Base-by-base conservation (phyloP, 2,329 filamentous ascomycete species). In the Colletotrichum falcatum region DNA sequence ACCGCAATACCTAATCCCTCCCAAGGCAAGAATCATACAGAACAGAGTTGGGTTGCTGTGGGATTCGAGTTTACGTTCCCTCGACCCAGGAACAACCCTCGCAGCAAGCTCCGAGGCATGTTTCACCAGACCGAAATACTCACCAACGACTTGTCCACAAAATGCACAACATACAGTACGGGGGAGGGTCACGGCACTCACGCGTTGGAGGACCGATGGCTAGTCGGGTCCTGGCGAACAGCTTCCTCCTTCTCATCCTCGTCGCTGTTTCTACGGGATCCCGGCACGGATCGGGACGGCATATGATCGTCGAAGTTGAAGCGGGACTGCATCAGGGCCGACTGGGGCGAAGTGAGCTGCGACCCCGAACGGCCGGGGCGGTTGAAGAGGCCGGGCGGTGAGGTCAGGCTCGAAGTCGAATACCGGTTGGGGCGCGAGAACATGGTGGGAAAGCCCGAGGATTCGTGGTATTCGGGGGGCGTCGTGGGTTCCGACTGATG, bases 401-500 rank as follows among this genome's bases (percentile, higher is more conserved):
- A 95, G 54, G 92, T 92, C 77, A 98, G 86, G 83, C 93, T 96
- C 46, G 94, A 95, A 72, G 93, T 92, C 64, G 95, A 97, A 83
- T 97, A 95, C 72, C 95, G 90, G 79, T 95, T 95, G 53, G 94
- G 93, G 51, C 94, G 90, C 65, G 94, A 94, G 78, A 96, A 93
- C 74, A 92, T 90, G 76, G 90, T 90, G 66, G 92, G 90, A 77
- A 97, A 95, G 53, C 91, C 91, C 72, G 89, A 85, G 68, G 80
- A 80, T 74, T 97, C 94, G 75, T 91, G 91, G 80, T 96, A 95
- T 80, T 98, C 96, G 39, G 96, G 96, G 28, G 96, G 96, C 28
- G 96, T 99, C 2, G 96, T 98, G 20, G 96, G 96, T 82, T 98
- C 95, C 75, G 94, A 97, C 79, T 97, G 93, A 76, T 95, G 92